These are phyloP conservation scores for Nyssa sinensis DNA, from an alignment of 148 eudicot species.

Conservation along the genomic window DNA sequence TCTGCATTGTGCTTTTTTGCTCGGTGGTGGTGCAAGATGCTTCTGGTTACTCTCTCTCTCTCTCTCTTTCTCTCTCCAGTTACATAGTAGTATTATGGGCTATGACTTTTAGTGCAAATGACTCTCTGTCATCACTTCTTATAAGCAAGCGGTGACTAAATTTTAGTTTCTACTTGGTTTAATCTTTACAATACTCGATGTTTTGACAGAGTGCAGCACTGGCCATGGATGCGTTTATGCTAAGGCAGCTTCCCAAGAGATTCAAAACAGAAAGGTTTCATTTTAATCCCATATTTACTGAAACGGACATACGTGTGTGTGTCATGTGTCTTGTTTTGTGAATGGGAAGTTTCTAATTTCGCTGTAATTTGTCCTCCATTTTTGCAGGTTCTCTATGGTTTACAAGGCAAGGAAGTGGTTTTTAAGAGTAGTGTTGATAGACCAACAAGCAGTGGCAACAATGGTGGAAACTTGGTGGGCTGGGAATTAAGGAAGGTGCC, in stretches of 20 bases:
- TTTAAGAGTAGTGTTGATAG: background rate
- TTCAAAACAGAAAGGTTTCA: slow-evolving; percentile 10
- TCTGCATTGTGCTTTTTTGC: background rate
- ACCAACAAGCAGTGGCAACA: background rate
- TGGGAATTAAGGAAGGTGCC: slow-evolving; percentile 43
- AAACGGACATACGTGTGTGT: background rate
- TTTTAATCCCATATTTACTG: background rate
- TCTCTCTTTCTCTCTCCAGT: too few relatives aligned
- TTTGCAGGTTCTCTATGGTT: background rate
- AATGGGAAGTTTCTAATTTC: background rate
- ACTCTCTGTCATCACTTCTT: too few relatives aligned
- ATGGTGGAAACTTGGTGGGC: background rate
- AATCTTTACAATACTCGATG: background rate
- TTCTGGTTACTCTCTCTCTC: slow-evolving; percentile 11
- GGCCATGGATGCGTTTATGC: slow-evolving; percentile 8
- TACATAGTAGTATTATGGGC: too few relatives aligned
- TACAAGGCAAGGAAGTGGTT: background rate
- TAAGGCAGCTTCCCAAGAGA: slow-evolving; percentile 9
- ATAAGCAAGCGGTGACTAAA: too few relatives aligned
- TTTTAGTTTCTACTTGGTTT: background rate
- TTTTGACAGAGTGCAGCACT: background rate
- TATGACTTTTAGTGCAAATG: background rate
- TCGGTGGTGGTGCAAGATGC: background rate
- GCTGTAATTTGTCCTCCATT: too few relatives aligned
- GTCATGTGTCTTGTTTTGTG: background rate